phyloP scores from a whole-genome alignment of 176 grass and related monocot genomes.

The Thalia dealbata region DNA sequence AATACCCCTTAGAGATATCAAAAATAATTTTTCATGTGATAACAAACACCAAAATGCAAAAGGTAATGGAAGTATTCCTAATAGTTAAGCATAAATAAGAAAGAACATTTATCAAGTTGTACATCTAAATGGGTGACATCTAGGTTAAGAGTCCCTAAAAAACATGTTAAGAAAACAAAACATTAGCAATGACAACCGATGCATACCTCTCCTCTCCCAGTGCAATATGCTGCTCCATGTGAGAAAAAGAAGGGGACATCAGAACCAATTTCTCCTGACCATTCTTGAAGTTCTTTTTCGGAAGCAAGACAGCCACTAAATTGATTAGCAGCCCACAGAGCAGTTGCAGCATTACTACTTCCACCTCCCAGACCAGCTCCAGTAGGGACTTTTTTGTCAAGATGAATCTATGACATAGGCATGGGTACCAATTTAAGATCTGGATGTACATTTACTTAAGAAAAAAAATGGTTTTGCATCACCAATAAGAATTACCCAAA shows the following conservation, averaged over 20 bases:
- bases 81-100: neutral
- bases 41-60: neutral
- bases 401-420: slow-evolving; percentile 53
- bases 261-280: slow-evolving; percentile 98
- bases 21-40: neutral
- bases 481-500: slow-evolving; percentile 53
- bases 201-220: slow-evolving; percentile 87
- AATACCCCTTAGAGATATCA: neutral
- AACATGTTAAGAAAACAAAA: neutral
- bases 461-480: slow-evolving; percentile 5
- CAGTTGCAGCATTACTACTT: slow-evolving; percentile 95
- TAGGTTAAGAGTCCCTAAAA: neutral
- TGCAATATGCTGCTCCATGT: slow-evolving; percentile 83
- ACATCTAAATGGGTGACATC: neutral
- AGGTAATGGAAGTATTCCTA: neutral
- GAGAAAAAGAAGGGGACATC: slow-evolving; percentile 99
- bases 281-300: slow-evolving; percentile 91
- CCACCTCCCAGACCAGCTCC: slow-evolving; percentile 98
- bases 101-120: neutral
- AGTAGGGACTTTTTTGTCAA: slow-evolving; percentile 96
- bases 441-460: neutral
- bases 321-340: slow-evolving; percentile 96
- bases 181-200: neutral
- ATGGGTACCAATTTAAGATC: neutral
- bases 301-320: slow-evolving; percentile 87